phyloP scores from a whole-genome alignment of 106 monocot species.

The Triglochin maritima region DNA sequence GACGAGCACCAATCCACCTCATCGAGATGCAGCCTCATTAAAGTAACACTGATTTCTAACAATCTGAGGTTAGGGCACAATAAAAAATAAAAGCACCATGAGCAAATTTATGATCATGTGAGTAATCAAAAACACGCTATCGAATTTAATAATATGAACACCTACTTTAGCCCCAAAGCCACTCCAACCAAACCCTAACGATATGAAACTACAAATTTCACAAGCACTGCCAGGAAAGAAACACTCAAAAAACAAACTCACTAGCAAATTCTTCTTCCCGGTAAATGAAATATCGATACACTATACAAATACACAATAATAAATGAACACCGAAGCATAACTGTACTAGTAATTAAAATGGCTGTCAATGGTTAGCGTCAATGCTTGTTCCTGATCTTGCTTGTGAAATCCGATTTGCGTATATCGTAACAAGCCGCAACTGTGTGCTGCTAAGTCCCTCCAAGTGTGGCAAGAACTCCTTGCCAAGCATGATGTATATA shows the following conservation, averaged over 20 bases:
- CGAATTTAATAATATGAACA: too few relatives aligned
- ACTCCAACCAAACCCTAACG: too few relatives aligned
- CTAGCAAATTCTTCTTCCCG: too few relatives aligned
- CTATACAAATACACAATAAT: constrained; percentile 34
- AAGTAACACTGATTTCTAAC: too few relatives aligned
- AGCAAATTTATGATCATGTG: too few relatives aligned
- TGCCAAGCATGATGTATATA: constrained; percentile 93
- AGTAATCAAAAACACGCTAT: too few relatives aligned
- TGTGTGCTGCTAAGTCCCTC: constrained; percentile 97
- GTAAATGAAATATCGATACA: constrained; percentile 5
- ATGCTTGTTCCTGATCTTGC: constrained; percentile 60
- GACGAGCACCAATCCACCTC: too few relatives aligned
- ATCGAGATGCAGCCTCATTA: too few relatives aligned
- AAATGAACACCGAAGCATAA: constrained; percentile 1
- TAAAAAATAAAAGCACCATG: too few relatives aligned
- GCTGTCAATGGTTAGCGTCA: constrained; percentile 43
- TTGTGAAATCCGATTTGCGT: constrained; percentile 90
- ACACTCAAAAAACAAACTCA: neutral
- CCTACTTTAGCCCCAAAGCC: too few relatives aligned
- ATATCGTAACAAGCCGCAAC: constrained; percentile 77
- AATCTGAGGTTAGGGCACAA: too few relatives aligned
- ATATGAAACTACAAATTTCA: neutral
- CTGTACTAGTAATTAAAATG: neutral
- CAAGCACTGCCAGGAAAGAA: neutral
- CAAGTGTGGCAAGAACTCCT: constrained; percentile 78